Evolutionary conservation across 1,139 yeast genomes (phyloP).

Genomic region (Scheffersomyces titani): DNA sequence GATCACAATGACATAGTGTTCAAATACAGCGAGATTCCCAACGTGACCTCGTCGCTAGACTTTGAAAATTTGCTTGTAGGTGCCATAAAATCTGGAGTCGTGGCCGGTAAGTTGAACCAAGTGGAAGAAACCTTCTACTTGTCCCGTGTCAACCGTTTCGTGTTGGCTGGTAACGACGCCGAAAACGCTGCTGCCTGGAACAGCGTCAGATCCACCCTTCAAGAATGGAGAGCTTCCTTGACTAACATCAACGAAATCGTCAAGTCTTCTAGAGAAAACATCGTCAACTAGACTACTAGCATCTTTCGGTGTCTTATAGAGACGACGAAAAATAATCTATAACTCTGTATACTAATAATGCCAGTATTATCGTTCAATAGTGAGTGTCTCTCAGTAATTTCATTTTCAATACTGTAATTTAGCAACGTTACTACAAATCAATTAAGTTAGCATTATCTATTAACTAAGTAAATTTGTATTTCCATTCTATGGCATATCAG

Average conservation of each 20-base stretch:
- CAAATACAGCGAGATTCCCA: constrained; percentile 42
- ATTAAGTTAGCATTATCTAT: no score
- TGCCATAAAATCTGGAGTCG: constrained; percentile 45
- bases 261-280: constrained; percentile 46
- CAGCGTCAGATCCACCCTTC: constrained; percentile 35
- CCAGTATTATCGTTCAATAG: neutral
- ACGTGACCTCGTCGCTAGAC: constrained; percentile 31
- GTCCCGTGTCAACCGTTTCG: constrained; percentile 44
- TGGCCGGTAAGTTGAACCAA: constrained; percentile 52
- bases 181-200: constrained; percentile 39
- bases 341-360: neutral
- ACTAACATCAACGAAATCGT: constrained; percentile 46
- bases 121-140: constrained; percentile 44
- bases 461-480: neutral
- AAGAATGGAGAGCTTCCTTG: constrained; percentile 44
- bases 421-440: no score
- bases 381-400: no score
- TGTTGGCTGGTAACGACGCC: constrained; percentile 38
- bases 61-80: constrained; percentile 46
- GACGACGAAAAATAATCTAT: neutral
- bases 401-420: no score
- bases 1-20: constrained; percentile 25
- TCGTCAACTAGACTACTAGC: constrained; percentile 27
- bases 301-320: neutral
- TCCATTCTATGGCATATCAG: no score